Base-by-base conservation (phyloP, 2,329 filamentous ascomycete genomes). In the Calonectria ilicicola region DNA sequence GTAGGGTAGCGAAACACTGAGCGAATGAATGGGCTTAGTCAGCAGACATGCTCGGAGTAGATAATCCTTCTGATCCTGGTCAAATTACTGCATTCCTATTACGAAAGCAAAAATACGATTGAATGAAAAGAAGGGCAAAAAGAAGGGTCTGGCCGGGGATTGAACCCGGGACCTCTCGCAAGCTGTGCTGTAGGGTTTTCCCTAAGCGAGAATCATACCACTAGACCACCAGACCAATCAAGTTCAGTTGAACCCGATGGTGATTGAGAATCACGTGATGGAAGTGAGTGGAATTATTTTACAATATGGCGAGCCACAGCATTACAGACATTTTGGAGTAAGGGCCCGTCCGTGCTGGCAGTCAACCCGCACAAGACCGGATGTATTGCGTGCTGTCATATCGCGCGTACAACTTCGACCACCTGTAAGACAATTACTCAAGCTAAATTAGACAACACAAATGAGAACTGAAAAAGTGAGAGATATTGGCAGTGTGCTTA, bases 141-240 rank as follows among this genome's bases (percentile, higher is more conserved):
- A 23, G 42, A 72, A 78, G 84, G 84, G 83, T 84, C 83, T 84
- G 83, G 83, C 84, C 84, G 84, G 83, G 84, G 83, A 85, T 85
- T 84, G 84, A 85, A 85, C 84, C 83, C 84, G 84, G 84, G 84
- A 85, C 84, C 84, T 85, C 84, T 85, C 84, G 84, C 84, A 85
- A 80, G 76, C 76, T 64, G 49, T 76, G 81, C 82, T 82, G 64
- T 76, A 81, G 83, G 83, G 82, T 84, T 75, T 77, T 82, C 90
- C 90, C 90, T 92, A 91, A 91, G 90, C 90, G 89, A 91, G 90
- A 91, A 92, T 91, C 89, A 91, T 92, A 91, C 90, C 90, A 89
- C 90, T 91, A 91, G 89, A 90, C 89, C 88, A 91, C 83, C 85
- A 85, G 85, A 85, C 84, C 85, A 17, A 9, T 5, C 21, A 40